Evolutionary conservation across 495 filamentous ascomycete genomes (phyloP), one percentile per base, ranked within the genome.

Genomic region (Hyaloscypha variabilis): DNA sequence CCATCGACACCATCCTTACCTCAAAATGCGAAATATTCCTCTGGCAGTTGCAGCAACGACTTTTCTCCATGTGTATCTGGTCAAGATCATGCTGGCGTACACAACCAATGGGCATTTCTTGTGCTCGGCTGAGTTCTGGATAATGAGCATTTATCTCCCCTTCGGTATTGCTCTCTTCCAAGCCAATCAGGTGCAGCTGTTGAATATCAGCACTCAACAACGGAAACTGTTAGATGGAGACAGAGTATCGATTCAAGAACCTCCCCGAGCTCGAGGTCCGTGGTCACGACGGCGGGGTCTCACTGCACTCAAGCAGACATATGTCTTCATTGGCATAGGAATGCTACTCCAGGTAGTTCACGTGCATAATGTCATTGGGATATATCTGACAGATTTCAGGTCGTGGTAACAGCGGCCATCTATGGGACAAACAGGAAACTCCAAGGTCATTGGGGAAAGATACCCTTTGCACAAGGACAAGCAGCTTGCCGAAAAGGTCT

Each of bases 91-190:
- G 67, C 78, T 89, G 31, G 86, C 82, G 13, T 87, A 85, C 68
- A 81, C 85, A 29, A 66, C 86, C 25, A 90, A 90, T 14, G 75
- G 85, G 2, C 67, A 82, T 8, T 82, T 88, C 61, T 85, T 86
- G 0, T 88, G 86, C 54, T 76, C 77, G 30, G 71, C 76, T 21
- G 82, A 90, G 71, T 93, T 82, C 75, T 93, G 89, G 88, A 80
- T 91, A 71, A 93, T 93, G 90, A 83, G 87, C 58, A 81, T 86
- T 50, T 89, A 85, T 73, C 78, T 92, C 31, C 90, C 90, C 3
- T 81, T 87, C 28, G 90, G 90, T 29, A 83, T 92, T 66, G 89
- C 86, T 21, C 74, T 91, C 2, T 92, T 92, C 75, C 88, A 91
- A 69, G 90, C 85, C 49, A 82, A 83, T 49, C 90, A 90, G 73